phyloP scores from a whole-genome alignment of 306 rosid species.

The Vigna trinervia region DNA sequence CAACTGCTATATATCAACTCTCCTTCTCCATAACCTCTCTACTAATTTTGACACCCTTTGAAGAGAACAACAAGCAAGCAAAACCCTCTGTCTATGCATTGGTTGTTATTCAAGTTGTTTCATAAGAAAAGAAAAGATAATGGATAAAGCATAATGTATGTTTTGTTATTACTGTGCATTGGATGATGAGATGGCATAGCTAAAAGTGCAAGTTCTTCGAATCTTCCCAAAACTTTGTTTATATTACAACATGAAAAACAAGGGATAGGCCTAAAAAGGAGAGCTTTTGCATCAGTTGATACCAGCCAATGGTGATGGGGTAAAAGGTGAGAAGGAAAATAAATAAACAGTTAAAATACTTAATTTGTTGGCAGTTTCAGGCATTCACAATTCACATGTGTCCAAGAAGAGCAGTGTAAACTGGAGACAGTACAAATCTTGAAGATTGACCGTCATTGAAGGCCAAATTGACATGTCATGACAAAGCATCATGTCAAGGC shows the following conservation, averaged over 20 bases:
- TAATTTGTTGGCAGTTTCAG: slow-evolving; percentile 49
- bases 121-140: neutral
- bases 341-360: slow-evolving; percentile 6
- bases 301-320: slow-evolving; percentile 11
- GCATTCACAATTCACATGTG: slow-evolving; percentile 35
- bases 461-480: slow-evolving; percentile 61
- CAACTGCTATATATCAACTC: neutral
- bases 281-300: slow-evolving; percentile 36
- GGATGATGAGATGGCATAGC: slow-evolving; percentile 33
- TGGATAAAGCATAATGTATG: slow-evolving; percentile 26
- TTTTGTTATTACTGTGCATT: slow-evolving; percentile 17
- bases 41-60: neutral
- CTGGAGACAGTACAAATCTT: slow-evolving; percentile 47
- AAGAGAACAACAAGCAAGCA: neutral
- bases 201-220: slow-evolving; percentile 51
- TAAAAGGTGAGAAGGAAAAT: slow-evolving; percentile 29
- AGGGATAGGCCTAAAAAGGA: slow-evolving; percentile 45
- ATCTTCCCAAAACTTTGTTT: slow-evolving; percentile 50
- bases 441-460: slow-evolving; percentile 56
- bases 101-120: slow-evolving; percentile 4
- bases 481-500: slow-evolving; percentile 72
- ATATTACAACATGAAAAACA: slow-evolving; percentile 36
- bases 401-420: slow-evolving; percentile 54
- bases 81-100: slow-evolving; percentile 22
- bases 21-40: slow-evolving; percentile 21